Base-by-base conservation (phyloP, 2,329 filamentous ascomycete species). In the Ambrosiella beaveri region DNA sequence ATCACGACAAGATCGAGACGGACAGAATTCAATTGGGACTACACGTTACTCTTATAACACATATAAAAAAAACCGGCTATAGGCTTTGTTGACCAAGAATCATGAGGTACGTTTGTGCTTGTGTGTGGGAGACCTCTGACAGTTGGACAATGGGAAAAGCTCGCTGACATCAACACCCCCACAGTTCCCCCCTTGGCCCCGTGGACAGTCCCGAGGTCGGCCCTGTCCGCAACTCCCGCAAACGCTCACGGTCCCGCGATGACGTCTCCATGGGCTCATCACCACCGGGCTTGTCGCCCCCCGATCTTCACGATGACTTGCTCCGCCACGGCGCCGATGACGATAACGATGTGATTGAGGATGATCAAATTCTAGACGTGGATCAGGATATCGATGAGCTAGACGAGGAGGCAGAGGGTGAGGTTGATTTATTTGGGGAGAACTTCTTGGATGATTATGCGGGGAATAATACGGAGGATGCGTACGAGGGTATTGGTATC, bases 341-440 rank as follows among this genome's bases (percentile, higher is more conserved):
- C 47, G 86, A 89, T 62, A 84, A 27, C 27, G 27, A 87, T 64
- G 78, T 84, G 44, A 77, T 88, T 58, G 82, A 85, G 55, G 84
- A 88, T 55, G 77, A 79, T 54, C 84, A 88, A 66, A 74, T 83
- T 51, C 56, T 58, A 12, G 59, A 60, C 27, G 27, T 60, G 12
- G 59, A 60, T 5, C 82, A 88, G 63, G 82, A 84, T 63, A 84
- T 84, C 15, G 86, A 88, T 57, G 85, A 93, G 59, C 77, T 90
- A 49, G 88, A 93, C 64, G 86, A 90, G 66, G 81, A 81, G 74
- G 85, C 87, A 8, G 88, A 90, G 65, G 87, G 90, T 57, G 84
- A 86, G 59, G 80, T 93, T 61, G 85, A 90, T 65, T 75, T 87
- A 41, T 91, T 91, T 67, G 82, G 79, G 47, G 80, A 85, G 62